Base-by-base conservation (phyloP, 805 yeast genomes). In the Pichia paraexigua region DNA sequence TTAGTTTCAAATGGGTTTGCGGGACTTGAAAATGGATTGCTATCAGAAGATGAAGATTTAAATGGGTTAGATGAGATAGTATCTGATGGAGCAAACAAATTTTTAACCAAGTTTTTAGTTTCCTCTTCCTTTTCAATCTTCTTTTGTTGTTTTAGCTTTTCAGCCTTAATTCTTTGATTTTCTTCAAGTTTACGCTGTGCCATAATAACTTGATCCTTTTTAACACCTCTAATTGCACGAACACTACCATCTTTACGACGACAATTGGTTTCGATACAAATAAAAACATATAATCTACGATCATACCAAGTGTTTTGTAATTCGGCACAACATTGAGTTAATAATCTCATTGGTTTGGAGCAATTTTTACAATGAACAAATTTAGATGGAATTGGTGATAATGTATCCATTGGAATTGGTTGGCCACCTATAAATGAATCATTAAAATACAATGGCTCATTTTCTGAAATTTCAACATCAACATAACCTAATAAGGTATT, bases 401-500 rank as follows among this genome's bases (percentile, higher is more conserved):
- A 69, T 4, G 75, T 74, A 56, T 83, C 77, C 35, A 88, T 65
- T 95, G 96, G 85, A 9, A 80, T 62, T 9, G 91, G 88, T 40
- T 69, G 66, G 1, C 96, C 95, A 1, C 98, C 98, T 32, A 92
- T 75, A 56, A 88, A 83, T 0, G 95, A 80, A 60, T 89, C 96
- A 51, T 77, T 82, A 5, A 73, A 51, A 1, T 73, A 67, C 28
- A 80, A 74, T 40, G 56, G 59, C 37, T 75, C 80, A 4, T 72
- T 77, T 17, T 70, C 74, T 7, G 76, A 72, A 28, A 77, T 74
- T n/a, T 79, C 75, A 1, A 78, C 74, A 60, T 86, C 94, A 12
- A 82, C 78, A 60, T 75, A 82, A 0, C 92, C 95, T 21, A 87
- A 66, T 49, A 68, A 73, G 0, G 82, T 81, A 1, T 71, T 58